Evolutionary conservation across 495 filamentous ascomycete species (phyloP).

Genomic region (Penicillium chermesinum): DNA sequence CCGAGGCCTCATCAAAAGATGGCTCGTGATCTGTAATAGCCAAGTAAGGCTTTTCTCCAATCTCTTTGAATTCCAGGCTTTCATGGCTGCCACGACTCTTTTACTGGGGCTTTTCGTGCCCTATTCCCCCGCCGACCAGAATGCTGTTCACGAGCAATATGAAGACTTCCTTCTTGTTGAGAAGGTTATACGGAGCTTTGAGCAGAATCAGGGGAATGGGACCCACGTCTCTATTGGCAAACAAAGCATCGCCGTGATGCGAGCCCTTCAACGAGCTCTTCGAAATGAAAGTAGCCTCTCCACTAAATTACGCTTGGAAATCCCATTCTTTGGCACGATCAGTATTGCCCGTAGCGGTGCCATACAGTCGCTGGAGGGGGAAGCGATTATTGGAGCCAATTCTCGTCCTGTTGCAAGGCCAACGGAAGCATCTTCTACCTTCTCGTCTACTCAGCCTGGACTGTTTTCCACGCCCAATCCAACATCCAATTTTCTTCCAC

Average conservation of each 20-base stretch:
- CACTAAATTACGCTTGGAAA: neutral
- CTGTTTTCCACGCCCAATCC: neutral
- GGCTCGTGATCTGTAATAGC: constrained; percentile 1
- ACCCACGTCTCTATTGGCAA: neutral
- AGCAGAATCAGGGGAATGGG: neutral
- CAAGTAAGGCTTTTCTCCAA: constrained; percentile 2
- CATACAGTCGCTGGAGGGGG: neutral
- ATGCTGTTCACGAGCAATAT: neutral
- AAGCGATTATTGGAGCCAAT: neutral
- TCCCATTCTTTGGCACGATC: neutral
- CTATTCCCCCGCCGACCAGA: too few species aligned
- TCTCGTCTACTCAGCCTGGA: neutral
- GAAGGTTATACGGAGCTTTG: neutral
- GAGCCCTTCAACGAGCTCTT: neutral
- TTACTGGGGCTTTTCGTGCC: neutral
- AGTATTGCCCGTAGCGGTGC: neutral
- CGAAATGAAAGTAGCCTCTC: neutral
- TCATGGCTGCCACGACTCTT: constrained; percentile 4
- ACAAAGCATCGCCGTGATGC: neutral
- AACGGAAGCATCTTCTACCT: neutral
- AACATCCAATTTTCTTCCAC: neutral
- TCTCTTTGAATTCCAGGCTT: constrained; percentile 7
- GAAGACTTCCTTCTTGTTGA: constrained; percentile 3
- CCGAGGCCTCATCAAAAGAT: constrained; percentile 3
- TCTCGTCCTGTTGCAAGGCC: neutral